Conservation (phyloP, 176 grass and related monocot genomes). For the barley (Hordeum vulgare) region MorexV3_pseudomolecules_assembly NC_058520.1:217689534-217690033, state of each 20-base stretch:
- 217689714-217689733: conserved; percentile 92
- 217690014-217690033: no score
- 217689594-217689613: no score
- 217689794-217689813: background rate
- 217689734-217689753: conserved; percentile 82
- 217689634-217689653: no score
- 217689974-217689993: no score
- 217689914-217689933: conserved; percentile 55
- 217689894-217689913: conserved; percentile 49
- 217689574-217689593: no score
- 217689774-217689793: conserved; percentile 44
- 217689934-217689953: background rate
- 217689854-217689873: conserved; percentile 35
- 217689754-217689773: conserved; percentile 59
- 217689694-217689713: conserved; percentile 50
- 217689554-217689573: no score
- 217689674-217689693: background rate
- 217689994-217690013: no score
- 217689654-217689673: conserved; percentile 27
- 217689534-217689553: no score
- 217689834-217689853: conserved; percentile 23
- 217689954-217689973: conserved; percentile 1
- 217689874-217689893: conserved; percentile 11
- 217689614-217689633: no score
- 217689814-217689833: conserved; percentile 17